These are phyloP conservation scores for Carex kokanica DNA, from an alignment of 176 grass and related monocot species.

Conservation along the genomic window DNA sequence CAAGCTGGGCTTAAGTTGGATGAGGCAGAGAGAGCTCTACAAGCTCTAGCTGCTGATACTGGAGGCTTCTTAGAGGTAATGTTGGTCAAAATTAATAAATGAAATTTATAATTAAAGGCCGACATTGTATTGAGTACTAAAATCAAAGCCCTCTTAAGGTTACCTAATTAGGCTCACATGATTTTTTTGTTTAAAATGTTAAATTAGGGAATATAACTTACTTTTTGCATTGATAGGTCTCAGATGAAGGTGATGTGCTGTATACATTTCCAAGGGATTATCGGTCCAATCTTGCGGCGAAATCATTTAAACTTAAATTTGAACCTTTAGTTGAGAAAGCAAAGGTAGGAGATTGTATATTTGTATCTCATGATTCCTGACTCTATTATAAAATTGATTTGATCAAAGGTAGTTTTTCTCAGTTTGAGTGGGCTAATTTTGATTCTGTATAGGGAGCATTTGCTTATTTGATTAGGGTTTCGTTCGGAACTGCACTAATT, in stretches of 20 bases:
- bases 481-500: slow-evolving; percentile 89
- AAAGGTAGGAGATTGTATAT: slow-evolving; percentile 46
- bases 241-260: slow-evolving; percentile 87
- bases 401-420: slow-evolving; percentile 20
- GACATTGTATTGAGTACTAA: neutral
- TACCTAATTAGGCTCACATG: neutral
- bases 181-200: neutral
- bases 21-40: slow-evolving; percentile 76
- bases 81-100: neutral
- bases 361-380: neutral
- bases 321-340: slow-evolving; percentile 75
- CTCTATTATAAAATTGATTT: neutral
- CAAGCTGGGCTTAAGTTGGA: slow-evolving; percentile 68
- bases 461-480: slow-evolving; percentile 82
- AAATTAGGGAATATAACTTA: slow-evolving; percentile 23
- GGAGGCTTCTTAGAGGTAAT: slow-evolving; percentile 94
- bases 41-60: slow-evolving; percentile 89
- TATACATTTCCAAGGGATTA: slow-evolving; percentile 91
- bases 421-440: slow-evolving; percentile 1
- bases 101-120: neutral
- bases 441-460: slow-evolving; percentile 45
- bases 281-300: slow-evolving; percentile 67
- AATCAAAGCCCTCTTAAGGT: neutral
- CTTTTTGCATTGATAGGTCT: slow-evolving; percentile 57
- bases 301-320: slow-evolving; percentile 78